phyloP scores from a whole-genome alignment of 2,329 filamentous ascomycete genomes.

The Passalora sequoiae region DNA sequence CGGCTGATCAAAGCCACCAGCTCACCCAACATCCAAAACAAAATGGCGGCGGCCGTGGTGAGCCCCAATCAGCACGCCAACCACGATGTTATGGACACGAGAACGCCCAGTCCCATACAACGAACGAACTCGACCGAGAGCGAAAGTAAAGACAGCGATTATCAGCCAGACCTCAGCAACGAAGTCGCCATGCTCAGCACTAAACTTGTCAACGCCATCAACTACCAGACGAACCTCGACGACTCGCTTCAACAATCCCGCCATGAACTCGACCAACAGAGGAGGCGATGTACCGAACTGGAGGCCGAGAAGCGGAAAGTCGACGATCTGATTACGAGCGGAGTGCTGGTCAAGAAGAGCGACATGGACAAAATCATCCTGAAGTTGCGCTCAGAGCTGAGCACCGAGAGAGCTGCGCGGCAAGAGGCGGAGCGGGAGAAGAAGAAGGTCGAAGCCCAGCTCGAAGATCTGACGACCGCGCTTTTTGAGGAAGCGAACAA shows the following conservation, averaged over 20 bases:
- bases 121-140: constrained; percentile 34
- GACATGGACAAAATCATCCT: constrained; percentile 58
- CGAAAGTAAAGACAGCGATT: constrained; percentile 33
- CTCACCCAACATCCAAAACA: constrained; percentile 20
- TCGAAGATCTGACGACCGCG: constrained; percentile 83
- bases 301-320: constrained; percentile 66
- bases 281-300: constrained; percentile 61
- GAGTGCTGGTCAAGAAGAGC: constrained; percentile 69
- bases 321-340: constrained; percentile 63
- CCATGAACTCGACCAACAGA: constrained; percentile 72
- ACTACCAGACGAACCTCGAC: constrained; percentile 87
- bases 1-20: constrained; percentile 23
- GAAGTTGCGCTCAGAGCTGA: constrained; percentile 38
- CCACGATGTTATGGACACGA: constrained; percentile 37
- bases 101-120: constrained; percentile 33
- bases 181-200: constrained; percentile 89
- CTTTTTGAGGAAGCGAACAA: constrained; percentile 98
- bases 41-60: constrained; percentile 23
- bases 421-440: constrained; percentile 58
- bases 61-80: constrained; percentile 8
- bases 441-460: constrained; percentile 82
- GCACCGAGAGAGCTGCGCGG: constrained; percentile 39
- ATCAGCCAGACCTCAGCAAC: constrained; percentile 57
- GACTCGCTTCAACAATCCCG: constrained; percentile 78
- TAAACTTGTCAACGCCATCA: constrained; percentile 95